phyloP scores from a whole-genome alignment of 2,329 filamentous ascomycete species.

The Colletotrichum higginsianum region DNA sequence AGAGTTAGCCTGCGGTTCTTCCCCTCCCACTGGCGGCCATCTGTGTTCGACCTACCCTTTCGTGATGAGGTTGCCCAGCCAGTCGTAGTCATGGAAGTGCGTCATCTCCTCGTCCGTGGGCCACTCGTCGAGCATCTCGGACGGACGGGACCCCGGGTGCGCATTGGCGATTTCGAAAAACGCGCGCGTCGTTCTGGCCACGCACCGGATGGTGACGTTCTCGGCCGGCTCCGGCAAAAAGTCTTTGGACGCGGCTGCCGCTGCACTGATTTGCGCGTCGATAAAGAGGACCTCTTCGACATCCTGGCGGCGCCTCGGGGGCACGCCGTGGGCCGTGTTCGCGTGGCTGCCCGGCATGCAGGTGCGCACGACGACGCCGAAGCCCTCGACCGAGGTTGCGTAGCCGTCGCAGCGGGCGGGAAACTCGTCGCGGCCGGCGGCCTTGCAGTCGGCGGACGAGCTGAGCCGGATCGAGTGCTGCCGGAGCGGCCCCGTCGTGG shows the following conservation, averaged over 20 bases:
- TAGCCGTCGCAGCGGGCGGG: conserved; percentile 32
- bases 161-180: conserved; percentile 42
- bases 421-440: conserved; percentile 21
- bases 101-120: conserved; percentile 36
- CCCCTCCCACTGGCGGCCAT: no score
- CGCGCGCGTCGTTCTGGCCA: conserved; percentile 28
- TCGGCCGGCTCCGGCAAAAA: conserved; percentile 18
- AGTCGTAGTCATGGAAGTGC: conserved; percentile 41
- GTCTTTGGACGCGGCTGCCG: conserved; percentile 14
- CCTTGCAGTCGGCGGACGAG: conserved; percentile 31
- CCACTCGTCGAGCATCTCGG: conserved; percentile 28
- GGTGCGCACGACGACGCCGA: conserved; percentile 29
- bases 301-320: conserved; percentile 31
- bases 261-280: conserved; percentile 25
- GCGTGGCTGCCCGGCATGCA: conserved; percentile 28
- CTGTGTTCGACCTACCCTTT: conserved; percentile 23
- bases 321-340: neutral
- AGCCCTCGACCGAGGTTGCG: conserved; percentile 30
- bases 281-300: conserved; percentile 34
- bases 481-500: conserved; percentile 35
- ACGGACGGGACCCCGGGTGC: conserved; percentile 20
- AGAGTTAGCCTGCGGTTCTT: neutral
- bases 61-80: conserved; percentile 36
- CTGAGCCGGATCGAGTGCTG: conserved; percentile 40
- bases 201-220: conserved; percentile 37